These are phyloP conservation scores for Sugiyamaella chiloensis DNA, from an alignment of 805 yeast species.

Conservation along the genomic window DNA sequence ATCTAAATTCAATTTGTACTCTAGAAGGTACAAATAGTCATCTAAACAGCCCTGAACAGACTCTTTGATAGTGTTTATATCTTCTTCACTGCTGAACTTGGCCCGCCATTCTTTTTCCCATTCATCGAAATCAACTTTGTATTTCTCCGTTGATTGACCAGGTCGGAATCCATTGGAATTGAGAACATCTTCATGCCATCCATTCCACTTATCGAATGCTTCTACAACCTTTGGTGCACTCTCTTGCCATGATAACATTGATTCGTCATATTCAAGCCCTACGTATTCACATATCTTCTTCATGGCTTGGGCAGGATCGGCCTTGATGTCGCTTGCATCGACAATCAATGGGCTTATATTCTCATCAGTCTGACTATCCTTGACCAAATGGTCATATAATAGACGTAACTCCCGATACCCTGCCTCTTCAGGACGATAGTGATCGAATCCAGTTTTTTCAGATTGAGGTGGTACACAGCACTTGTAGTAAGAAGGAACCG, in stretches of 20 bases:
- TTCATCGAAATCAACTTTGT: constrained; percentile 19
- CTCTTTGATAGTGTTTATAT: constrained; percentile 17
- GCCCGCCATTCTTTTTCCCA: constrained; percentile 25
- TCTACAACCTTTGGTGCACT: constrained; percentile 19
- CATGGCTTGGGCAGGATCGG: constrained; percentile 23
- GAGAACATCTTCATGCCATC: constrained; percentile 27
- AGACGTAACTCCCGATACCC: constrained; percentile 26
- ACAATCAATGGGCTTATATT: constrained; percentile 20
- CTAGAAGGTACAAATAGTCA: constrained; percentile 26
- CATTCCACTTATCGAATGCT: constrained; percentile 27
- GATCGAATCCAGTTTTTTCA: constrained; percentile 26
- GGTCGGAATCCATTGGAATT: constrained; percentile 22
- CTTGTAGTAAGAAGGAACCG: constrained; percentile 27
- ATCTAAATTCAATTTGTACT: constrained; percentile 14
- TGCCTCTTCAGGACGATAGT: constrained; percentile 24
- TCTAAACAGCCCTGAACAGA: constrained; percentile 24
- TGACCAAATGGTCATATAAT: constrained; percentile 22
- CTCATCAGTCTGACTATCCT: background rate
- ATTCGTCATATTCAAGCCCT: constrained; percentile 20
- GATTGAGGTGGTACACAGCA: constrained; percentile 27
- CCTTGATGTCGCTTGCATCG: constrained; percentile 23
- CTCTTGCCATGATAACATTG: constrained; percentile 26
- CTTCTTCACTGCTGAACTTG: constrained; percentile 17
- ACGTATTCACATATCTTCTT: constrained; percentile 19
- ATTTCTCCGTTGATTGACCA: constrained; percentile 9